These are phyloP conservation scores for Tanacetum coccineum DNA, from an alignment of 129 eudicot species.

Conservation along the genomic window DNA sequence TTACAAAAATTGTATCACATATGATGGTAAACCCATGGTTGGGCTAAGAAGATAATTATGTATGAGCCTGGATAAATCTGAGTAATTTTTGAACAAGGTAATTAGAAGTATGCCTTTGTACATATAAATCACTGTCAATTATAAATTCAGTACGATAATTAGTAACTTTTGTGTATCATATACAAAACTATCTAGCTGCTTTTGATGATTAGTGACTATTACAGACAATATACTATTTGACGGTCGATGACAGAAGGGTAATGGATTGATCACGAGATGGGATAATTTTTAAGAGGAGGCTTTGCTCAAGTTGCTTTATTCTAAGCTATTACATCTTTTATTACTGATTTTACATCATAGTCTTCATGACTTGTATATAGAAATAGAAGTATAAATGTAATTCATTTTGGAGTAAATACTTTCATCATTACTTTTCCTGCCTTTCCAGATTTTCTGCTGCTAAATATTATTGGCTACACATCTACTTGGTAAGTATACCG, in stretches of 20 bases:
- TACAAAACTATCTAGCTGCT: too few relatives aligned
- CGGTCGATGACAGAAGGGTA: not conserved
- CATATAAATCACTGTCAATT: not conserved
- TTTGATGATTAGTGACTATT: not conserved
- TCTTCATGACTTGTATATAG: not conserved
- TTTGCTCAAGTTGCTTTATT: not conserved
- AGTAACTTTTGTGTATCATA: not conserved
- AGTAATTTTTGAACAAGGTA: not conserved
- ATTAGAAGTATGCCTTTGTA: not conserved
- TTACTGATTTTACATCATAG: constrained; percentile 1
- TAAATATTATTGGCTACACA: not conserved
- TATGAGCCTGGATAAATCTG: not conserved
- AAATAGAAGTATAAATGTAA: not conserved
- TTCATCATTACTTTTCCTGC: constrained; percentile 2
- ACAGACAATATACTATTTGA: not conserved
- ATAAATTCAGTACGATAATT: not conserved
- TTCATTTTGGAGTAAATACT: not conserved
- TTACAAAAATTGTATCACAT: not conserved
- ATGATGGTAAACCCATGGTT: not conserved
- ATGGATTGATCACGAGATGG: not conserved
- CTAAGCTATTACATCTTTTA: constrained; percentile 11
- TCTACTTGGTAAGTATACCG: not conserved
- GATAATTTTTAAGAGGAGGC: not conserved
- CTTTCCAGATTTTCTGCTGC: not conserved
- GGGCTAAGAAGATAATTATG: not conserved